phyloP scores from a whole-genome alignment of 2,329 filamentous ascomycete genomes.

The Sarocladium strictum region DNA sequence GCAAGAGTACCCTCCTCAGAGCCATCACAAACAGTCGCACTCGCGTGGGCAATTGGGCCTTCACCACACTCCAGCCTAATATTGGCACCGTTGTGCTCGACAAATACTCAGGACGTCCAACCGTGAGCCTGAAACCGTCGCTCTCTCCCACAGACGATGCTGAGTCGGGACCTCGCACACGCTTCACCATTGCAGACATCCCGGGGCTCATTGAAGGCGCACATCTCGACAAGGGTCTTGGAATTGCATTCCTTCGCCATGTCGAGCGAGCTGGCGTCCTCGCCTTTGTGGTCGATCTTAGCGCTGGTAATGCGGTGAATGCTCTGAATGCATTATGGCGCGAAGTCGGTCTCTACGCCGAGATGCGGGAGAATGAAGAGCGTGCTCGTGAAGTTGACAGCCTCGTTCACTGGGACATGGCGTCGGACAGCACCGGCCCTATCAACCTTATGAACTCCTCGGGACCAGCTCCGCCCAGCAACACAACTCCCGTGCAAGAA shows the following conservation, averaged over 20 bases:
- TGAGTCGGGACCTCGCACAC: conserved; percentile 48
- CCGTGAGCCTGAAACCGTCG: conserved; percentile 24
- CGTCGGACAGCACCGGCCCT: conserved; percentile 29
- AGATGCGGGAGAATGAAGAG: conserved; percentile 70
- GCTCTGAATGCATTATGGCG: conserved; percentile 81
- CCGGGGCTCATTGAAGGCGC: conserved; percentile 89
- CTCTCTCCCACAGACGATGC: conserved; percentile 33
- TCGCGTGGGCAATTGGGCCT: conserved; percentile 89
- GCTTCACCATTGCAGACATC: conserved; percentile 93
- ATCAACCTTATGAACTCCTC: conserved; percentile 14
- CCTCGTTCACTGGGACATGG: conserved; percentile 52
- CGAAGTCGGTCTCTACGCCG: conserved; percentile 81
- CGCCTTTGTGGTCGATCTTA: conserved; percentile 87
- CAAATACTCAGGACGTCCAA: conserved; percentile 70
- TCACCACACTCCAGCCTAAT: conserved; percentile 91
- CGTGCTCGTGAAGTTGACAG: conserved; percentile 54
- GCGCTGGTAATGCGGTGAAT: conserved; percentile 68
- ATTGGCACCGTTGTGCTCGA: conserved; percentile 95
- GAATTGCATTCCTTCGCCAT: conserved; percentile 86
- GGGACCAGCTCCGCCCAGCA: not conserved
- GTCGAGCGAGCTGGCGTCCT: conserved; percentile 90
- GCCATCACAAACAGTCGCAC: conserved; percentile 84
- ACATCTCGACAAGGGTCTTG: conserved; percentile 85
- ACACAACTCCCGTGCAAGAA: conserved; percentile 37
- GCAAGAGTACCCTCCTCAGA: conserved; percentile 87